Base-by-base conservation (phyloP, 805 yeast species). In the Jamesozyma piceae region DNA sequence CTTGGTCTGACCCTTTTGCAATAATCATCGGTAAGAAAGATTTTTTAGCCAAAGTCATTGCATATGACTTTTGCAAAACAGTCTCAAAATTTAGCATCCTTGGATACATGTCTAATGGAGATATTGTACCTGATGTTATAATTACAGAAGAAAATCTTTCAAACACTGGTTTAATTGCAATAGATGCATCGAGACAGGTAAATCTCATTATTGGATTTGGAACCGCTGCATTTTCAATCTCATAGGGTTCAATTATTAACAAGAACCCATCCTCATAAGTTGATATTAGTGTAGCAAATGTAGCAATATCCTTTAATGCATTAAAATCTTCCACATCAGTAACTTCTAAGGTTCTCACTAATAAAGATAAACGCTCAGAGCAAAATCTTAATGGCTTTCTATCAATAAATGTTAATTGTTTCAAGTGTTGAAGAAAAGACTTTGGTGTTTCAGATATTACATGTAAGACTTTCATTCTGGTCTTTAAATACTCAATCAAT, bases 71-170 rank as follows among this genome's bases (percentile, higher is more conserved):
- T 63, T 89, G 96, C 29, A 92, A 73, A 3, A 89, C 95, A 0
- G 97, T 89, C 41, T 85, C 88, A 63, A 92, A 90, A 57, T 88
- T 84, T 47, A 90, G 68, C 97, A 90, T 90, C 53, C 86, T 81
- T 5, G 98, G 99, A 60, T 92, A 92, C 99, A 92, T 92, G 57
- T 92, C 97, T 60, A 92, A 74, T 1, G 99, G 99, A 0, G 97
- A 90, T 38, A 92, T 92, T 14, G 99, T 92, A 51, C 99, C 99
- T 0, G 96, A 86, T 0, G 99, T 92, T 47, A 92, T 92, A 47
- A 92, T 82, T 10, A 92, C 95, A 0, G 96, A 82, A 6, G 86
- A 80, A 56, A 90, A 92, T 45, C 89, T 73, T 40, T 92, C 98
- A 67, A 92, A 90, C 0, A 92, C 88, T 0, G 99, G 98, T 58